Base-by-base conservation (phyloP, 1,139 yeast genomes). In the Eremothecium coryli region DNA sequence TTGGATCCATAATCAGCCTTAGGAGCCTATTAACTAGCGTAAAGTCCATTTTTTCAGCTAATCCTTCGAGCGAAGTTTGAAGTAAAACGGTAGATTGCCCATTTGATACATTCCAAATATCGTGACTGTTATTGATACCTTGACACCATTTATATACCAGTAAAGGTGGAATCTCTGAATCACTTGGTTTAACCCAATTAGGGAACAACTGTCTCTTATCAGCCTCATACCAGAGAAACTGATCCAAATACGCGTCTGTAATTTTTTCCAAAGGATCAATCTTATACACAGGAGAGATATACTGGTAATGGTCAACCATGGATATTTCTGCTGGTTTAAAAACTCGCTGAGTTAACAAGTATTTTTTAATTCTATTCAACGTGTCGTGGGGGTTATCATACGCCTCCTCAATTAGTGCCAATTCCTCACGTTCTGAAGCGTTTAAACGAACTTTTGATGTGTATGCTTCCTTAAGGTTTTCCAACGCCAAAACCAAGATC, bases 351-450 rank as follows among this genome's bases (percentile, higher is more conserved):
- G 96, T 84, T 38, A 88, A 64, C 29, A 93, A 60, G 34, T 79
- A 76, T 48, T 82, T 80, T 59, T 90, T 93, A 38, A 90, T 72
- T 42, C 95, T 72, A 12, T 81, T 81, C 40, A 93, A 65, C 43
- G 90, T 81, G 52, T 90, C 97, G 54, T 86, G 95, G 0, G 99
- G 99, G 46, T 85, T 85, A 50, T 90, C 99, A 54, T 85, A 90
- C 0, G 97, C 97, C 52, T 86, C 95, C 53, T 93, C 98, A 35
- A 93, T 86, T 43, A 90, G 65, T 0, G 96, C 93, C 41, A 90
- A 62, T 50, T 90, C 98, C 56, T 90, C 96, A 43, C 97, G 70
- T 56, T 93, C 95, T 4, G 79, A 65, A 7, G 94, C 79, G 48
- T 86, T 90, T 46, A 93, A 62, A 37, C 95, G 65, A 1, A 88